phyloP scores from a whole-genome alignment of 352 stramenopile species.

The Phytopythium oedochilum region DNA sequence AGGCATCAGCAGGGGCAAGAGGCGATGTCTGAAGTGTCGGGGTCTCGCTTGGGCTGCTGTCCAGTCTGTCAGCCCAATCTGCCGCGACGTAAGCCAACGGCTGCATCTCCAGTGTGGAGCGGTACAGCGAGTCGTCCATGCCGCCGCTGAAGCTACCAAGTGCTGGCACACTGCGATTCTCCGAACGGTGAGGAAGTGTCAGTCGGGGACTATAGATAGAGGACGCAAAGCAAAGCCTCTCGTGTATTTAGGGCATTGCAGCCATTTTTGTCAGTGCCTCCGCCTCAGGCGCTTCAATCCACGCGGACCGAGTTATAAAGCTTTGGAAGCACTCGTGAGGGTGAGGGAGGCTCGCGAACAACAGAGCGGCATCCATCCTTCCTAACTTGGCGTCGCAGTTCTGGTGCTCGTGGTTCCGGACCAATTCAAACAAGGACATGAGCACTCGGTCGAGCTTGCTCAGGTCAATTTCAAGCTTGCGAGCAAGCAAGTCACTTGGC shows the following conservation, averaged over 20 bases:
- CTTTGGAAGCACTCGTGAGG: conserved; percentile 52
- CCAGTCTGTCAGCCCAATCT: too few species aligned
- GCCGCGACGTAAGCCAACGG: not conserved
- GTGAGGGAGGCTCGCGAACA: conserved; percentile 37
- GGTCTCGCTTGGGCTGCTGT: too few species aligned
- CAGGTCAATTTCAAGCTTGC: conserved; percentile 33
- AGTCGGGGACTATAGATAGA: not conserved
- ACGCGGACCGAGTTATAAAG: conserved; percentile 37
- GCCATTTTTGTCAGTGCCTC: not conserved
- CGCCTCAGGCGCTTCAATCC: conserved; percentile 7
- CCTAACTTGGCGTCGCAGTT: not conserved
- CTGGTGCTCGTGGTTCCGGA: not conserved
- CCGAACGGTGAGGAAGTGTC: too few species aligned
- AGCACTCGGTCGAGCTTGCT: conserved; percentile 47
- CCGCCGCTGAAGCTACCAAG: too few species aligned
- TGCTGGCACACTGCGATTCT: too few species aligned
- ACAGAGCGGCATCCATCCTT: not conserved
- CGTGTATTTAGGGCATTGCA: not conserved
- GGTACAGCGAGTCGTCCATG: not conserved
- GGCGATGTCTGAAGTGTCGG: not conserved
- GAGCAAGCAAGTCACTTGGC: conserved; percentile 10
- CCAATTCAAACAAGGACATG: conserved; percentile 24
- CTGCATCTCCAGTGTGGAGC: not conserved
- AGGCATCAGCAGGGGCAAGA: not conserved
- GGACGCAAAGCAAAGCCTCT: not conserved